Conservation (phyloP, 1,284 basidiomycete genomes). For the Ceratobasidium sp. region DNA sequence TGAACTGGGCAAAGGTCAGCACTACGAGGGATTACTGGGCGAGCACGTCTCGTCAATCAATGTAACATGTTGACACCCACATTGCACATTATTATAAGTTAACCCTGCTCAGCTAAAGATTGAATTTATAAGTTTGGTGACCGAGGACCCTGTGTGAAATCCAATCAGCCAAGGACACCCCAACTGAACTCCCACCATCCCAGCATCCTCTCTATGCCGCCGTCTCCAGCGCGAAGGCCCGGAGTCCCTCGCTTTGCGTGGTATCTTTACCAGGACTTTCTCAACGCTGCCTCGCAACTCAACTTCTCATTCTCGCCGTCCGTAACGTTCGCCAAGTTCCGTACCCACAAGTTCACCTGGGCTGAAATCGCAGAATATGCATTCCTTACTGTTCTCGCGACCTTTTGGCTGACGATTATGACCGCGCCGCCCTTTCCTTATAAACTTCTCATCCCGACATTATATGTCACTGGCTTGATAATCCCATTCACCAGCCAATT, state of each 20-base stretch:
- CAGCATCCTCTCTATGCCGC: slow-evolving; percentile 6
- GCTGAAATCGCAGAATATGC: slow-evolving; percentile 66
- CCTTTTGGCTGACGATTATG: slow-evolving; percentile 84
- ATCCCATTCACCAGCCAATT: slow-evolving; percentile 92
- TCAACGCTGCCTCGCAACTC: slow-evolving; percentile 31
- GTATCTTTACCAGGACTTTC: slow-evolving; percentile 38
- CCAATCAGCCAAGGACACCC: slow-evolving; percentile 7
- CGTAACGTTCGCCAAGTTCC: slow-evolving; percentile 69
- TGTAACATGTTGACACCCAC: neutral
- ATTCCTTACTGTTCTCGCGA: slow-evolving; percentile 65
- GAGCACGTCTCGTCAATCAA: neutral
- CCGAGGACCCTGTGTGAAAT: slow-evolving; percentile 16
- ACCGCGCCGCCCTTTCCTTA: slow-evolving; percentile 69
- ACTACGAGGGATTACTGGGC: slow-evolving; percentile 5
- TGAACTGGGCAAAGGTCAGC: slow-evolving; percentile 81
- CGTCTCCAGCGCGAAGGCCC: slow-evolving; percentile 29
- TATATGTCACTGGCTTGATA: slow-evolving; percentile 69
- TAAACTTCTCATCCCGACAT: slow-evolving; percentile 81
- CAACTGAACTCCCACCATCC: slow-evolving; percentile 33
- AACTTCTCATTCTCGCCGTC: slow-evolving; percentile 60
- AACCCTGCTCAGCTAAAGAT: slow-evolving; percentile 5
- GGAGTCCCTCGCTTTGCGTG: slow-evolving; percentile 29
- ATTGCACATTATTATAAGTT: slow-evolving; percentile 4
- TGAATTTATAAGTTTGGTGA: neutral
- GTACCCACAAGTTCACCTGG: slow-evolving; percentile 61